phyloP scores from a whole-genome alignment of 208 protist genomes.

The Tritrichomonas musculus region DNA sequence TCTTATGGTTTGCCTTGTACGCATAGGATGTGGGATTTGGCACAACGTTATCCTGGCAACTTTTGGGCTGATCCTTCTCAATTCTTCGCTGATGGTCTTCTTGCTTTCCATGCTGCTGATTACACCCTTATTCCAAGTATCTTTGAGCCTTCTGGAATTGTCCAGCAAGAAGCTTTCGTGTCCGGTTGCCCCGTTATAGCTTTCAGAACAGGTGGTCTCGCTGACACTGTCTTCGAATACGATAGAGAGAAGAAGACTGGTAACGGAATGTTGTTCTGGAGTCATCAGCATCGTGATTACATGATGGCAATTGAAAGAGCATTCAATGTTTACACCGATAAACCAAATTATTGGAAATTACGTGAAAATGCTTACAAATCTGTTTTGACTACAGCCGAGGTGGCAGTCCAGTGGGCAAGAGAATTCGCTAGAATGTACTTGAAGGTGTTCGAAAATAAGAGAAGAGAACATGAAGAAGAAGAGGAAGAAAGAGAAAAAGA shows the following conservation, averaged over 20 bases:
- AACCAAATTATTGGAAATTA: not conserved
- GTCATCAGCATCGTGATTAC: not conserved
- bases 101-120: not conserved
- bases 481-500: too few species aligned
- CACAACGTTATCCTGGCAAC: not conserved
- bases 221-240: slow-evolving; percentile 26
- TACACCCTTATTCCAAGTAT: not conserved
- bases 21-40: slow-evolving; percentile 22
- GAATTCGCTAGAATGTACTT: slow-evolving; percentile 6
- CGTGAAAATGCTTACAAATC: not conserved
- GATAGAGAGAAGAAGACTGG: not conserved
- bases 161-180: slow-evolving; percentile 19
- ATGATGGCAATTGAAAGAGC: slow-evolving; percentile 4
- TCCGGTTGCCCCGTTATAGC: not conserved
- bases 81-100: slow-evolving; percentile 1
- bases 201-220: slow-evolving; percentile 26
- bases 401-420: not conserved
- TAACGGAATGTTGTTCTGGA: not conserved
- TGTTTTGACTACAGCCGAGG: not conserved
- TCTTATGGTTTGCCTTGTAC: not conserved
- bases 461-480: too few species aligned
- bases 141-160: slow-evolving; percentile 11
- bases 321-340: not conserved
- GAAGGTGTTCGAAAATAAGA: not conserved
- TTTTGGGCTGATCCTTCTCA: slow-evolving; percentile 28